Evolutionary conservation across 805 yeast genomes (phyloP).

Genomic region (Ogataea thermomethanolica): DNA sequence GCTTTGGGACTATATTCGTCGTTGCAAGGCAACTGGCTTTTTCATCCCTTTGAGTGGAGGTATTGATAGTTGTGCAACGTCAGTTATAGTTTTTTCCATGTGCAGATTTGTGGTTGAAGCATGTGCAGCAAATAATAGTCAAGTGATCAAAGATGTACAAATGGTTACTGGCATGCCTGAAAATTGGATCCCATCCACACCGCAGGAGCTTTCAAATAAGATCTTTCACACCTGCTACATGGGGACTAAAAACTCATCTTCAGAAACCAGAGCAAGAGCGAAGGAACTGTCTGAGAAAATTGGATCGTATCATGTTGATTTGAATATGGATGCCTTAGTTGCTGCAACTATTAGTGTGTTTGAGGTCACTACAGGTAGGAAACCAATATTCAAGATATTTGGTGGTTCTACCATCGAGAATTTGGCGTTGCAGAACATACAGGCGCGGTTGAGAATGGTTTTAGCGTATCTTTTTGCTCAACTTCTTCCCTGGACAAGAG

Average conservation of each 20-base stretch:
- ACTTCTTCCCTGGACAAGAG: slow-evolving; percentile 90
- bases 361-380: slow-evolving; percentile 85
- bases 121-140: slow-evolving; percentile 61
- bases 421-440: slow-evolving; percentile 92
- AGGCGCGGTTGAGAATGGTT: slow-evolving; percentile 95
- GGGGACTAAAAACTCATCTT: slow-evolving; percentile 94
- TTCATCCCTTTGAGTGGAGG: slow-evolving; percentile 96
- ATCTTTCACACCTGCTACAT: slow-evolving; percentile 89
- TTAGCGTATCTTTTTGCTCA: slow-evolving; percentile 91
- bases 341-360: slow-evolving; percentile 69
- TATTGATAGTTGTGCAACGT: slow-evolving; percentile 96
- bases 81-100: slow-evolving; percentile 92
- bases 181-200: slow-evolving; percentile 65
- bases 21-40: slow-evolving; percentile 87
- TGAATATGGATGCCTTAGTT: slow-evolving; percentile 88
- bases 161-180: slow-evolving; percentile 53
- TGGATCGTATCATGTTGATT: slow-evolving; percentile 86
- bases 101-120: slow-evolving; percentile 77
- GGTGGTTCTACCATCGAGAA: slow-evolving; percentile 94
- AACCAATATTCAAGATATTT: slow-evolving; percentile 83
- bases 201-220: slow-evolving; percentile 70
- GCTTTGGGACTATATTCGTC: slow-evolving; percentile 96
- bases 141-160: slow-evolving; percentile 76
- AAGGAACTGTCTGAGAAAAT: slow-evolving; percentile 66
- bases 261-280: slow-evolving; percentile 82